phyloP scores from a whole-genome alignment of 2,329 filamentous ascomycete genomes.

The Kalmusia sp. region DNA sequence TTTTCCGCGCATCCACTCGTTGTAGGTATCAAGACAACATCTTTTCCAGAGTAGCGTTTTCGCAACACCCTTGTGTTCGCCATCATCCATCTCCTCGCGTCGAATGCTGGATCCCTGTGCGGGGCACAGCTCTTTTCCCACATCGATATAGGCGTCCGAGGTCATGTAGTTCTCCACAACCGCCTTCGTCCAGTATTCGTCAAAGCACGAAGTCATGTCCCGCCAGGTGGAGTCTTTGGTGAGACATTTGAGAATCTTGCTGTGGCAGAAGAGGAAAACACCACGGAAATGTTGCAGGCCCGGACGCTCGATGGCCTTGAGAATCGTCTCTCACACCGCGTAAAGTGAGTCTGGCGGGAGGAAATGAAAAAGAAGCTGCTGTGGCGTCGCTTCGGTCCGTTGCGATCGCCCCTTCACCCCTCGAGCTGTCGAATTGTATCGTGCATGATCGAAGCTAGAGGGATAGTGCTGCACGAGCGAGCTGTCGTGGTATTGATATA shows the following conservation, averaged over 20 bases:
- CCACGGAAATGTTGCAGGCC: neutral
- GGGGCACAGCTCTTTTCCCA: neutral
- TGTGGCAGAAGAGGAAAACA: neutral
- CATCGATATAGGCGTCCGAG: neutral
- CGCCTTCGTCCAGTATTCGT: neutral
- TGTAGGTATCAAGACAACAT: neutral
- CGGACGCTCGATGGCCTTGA: neutral
- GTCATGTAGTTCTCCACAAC: neutral
- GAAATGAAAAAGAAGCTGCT: conserved; percentile 6
- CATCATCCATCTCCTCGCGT: neutral
- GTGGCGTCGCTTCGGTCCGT: neutral
- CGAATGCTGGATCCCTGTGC: neutral
- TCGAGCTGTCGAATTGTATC: neutral
- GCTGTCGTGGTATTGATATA: conserved; percentile 2
- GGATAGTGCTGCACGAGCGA: neutral
- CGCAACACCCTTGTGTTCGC: neutral
- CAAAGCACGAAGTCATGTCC: neutral
- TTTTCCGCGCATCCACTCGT: neutral
- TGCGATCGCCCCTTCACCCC: neutral
- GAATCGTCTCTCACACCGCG: neutral
- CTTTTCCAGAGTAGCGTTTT: neutral
- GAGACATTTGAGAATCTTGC: conserved; percentile 1
- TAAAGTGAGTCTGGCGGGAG: neutral
- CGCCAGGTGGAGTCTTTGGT: neutral
- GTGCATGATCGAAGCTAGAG: neutral